phyloP scores from a whole-genome alignment of 139 green algal genomes.

The Volvox reticuliferus region DNA sequence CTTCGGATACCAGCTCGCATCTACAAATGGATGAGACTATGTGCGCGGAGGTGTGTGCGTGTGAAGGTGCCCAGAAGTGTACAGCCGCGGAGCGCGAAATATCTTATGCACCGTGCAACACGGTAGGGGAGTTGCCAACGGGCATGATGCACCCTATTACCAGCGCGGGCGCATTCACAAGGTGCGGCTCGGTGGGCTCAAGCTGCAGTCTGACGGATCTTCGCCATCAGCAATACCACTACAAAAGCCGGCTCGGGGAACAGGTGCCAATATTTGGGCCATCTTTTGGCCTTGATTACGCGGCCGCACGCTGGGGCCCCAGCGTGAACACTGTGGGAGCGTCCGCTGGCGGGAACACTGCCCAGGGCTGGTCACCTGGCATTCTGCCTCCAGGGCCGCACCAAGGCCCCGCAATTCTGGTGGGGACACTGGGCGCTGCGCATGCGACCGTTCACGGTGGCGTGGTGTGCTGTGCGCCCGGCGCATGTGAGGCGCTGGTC shows the following conservation, averaged over 20 bases:
- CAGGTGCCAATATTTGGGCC: too few species aligned
- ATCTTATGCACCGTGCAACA: too few species aligned
- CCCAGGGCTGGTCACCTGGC: neutral
- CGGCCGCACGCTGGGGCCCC: too few species aligned
- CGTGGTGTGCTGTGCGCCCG: slow-evolving; percentile 81
- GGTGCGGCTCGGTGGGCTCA: neutral
- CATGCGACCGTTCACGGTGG: neutral
- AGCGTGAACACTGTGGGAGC: neutral
- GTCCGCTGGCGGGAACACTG: neutral
- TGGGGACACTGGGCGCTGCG: neutral
- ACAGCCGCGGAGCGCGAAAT: too few species aligned
- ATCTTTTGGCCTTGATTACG: too few species aligned
- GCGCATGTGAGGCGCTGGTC: slow-evolving; percentile 84
- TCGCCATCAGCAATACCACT: neutral
- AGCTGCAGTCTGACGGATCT: neutral
- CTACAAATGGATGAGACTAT: too few species aligned
- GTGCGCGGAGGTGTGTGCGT: too few species aligned
- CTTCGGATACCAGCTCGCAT: too few species aligned
- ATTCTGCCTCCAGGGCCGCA: neutral
- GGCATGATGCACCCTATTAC: neutral
- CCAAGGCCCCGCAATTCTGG: neutral
- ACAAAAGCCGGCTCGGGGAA: neutral
- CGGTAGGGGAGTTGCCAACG: too few species aligned
- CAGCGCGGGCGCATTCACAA: neutral
- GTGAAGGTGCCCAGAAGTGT: too few species aligned